These are phyloP conservation scores for Vachellia pachyceras DNA, from an alignment of 306 rosid species.

Conservation along the genomic window DNA sequence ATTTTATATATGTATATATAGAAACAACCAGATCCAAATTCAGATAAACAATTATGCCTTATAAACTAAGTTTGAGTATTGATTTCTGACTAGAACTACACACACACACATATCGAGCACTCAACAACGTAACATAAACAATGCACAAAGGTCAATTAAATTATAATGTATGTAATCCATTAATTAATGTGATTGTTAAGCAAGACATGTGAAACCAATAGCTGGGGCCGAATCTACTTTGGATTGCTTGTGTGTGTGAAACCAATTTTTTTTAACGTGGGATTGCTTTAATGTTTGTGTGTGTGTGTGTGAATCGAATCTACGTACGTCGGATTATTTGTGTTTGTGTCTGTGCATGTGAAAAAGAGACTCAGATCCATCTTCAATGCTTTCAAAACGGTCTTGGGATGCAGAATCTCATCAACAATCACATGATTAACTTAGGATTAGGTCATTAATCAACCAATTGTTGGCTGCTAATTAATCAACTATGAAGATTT, in stretches of 20 bases:
- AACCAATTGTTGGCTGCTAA: not conserved
- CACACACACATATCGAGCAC: too few relatives aligned
- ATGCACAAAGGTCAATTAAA: not conserved
- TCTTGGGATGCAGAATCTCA: not conserved
- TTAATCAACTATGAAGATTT: not conserved
- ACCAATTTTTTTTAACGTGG: not conserved
- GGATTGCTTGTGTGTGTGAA: not conserved
- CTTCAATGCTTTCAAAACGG: constrained; percentile 6
- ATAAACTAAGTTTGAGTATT: too few relatives aligned
- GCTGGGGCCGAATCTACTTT: constrained; percentile 24
- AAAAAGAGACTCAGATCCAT: constrained; percentile 1
- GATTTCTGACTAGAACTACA: too few relatives aligned
- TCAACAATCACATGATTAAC: constrained; percentile 2
- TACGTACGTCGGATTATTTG: constrained; percentile 9
- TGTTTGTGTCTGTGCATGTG: not conserved
- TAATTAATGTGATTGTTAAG: constrained; percentile 30
- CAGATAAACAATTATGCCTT: too few relatives aligned
- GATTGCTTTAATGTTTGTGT: not conserved
- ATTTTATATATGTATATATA: too few relatives aligned
- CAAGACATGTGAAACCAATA: constrained; percentile 49
- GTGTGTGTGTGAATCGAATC: constrained; percentile 2
- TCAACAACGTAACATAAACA: not conserved
- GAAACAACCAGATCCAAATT: too few relatives aligned
- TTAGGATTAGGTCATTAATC: not conserved
- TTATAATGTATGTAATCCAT: constrained; percentile 4